Percentiles rank a stretch among this genome's conserved stretches.
phyloP scores from a whole-genome alignment of 192 early-diverging fungal species.

The Coemansia sp. region DNA sequence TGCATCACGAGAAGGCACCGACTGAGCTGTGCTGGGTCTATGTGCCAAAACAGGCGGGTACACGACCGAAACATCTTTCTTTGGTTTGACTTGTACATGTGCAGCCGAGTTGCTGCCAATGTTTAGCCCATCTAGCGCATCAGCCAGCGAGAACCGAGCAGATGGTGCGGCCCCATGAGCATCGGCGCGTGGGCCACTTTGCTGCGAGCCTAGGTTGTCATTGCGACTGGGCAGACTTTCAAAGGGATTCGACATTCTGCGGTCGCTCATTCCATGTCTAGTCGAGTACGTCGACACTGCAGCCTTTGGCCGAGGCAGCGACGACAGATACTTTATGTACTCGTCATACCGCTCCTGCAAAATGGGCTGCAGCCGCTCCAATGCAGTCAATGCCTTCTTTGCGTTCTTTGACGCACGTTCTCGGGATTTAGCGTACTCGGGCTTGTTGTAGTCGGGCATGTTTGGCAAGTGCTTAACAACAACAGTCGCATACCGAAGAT shows the following conservation, averaged over 20 bases:
- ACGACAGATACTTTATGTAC: slow-evolving; percentile 47
- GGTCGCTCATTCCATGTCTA: slow-evolving; percentile 11
- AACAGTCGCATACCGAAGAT: slow-evolving; percentile 66
- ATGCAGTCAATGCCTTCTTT: slow-evolving; percentile 55
- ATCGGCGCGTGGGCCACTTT: not conserved
- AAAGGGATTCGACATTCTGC: slow-evolving; percentile 1
- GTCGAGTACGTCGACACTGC: slow-evolving; percentile 36
- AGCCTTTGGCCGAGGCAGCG: slow-evolving; percentile 27
- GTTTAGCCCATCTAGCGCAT: slow-evolving; percentile 25
- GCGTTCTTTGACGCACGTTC: slow-evolving; percentile 49
- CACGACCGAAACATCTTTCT: not conserved
- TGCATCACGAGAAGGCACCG: not conserved
- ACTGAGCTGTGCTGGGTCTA: not conserved
- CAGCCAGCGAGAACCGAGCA: slow-evolving; percentile 37
- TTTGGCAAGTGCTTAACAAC: slow-evolving; percentile 61
- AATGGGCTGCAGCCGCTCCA: slow-evolving; percentile 60
- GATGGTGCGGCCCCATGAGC: not conserved
- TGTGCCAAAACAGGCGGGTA: not conserved
- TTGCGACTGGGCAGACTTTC: not conserved
- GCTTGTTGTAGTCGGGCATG: slow-evolving; percentile 56
- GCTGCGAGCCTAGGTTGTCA: not conserved
- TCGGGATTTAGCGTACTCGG: slow-evolving; percentile 48
- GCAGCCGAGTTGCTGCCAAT: slow-evolving; percentile 6
- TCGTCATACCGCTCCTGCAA: slow-evolving; percentile 57
- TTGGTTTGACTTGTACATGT: not conserved